phyloP scores from a whole-genome alignment of 805 yeast species.

The Barnettozyma sucrosica region DNA sequence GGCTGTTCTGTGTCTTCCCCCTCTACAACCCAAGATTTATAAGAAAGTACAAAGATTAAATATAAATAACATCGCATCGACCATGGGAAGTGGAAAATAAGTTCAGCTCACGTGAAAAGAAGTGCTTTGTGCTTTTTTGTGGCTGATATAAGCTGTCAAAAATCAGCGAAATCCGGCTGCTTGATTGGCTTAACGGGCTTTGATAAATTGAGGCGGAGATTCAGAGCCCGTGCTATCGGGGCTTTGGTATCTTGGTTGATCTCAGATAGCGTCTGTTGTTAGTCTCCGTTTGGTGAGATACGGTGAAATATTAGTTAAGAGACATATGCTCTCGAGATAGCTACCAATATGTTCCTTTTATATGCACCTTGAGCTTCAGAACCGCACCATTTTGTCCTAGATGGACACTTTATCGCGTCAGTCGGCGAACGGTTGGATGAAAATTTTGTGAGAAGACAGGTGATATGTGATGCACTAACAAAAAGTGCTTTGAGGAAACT shows the following conservation, averaged over 20 bases:
- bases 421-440: background rate
- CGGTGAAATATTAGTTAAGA: background rate
- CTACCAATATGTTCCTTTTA: background rate
- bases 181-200: constrained; percentile 2
- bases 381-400: no score
- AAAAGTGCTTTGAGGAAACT: background rate
- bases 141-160: background rate
- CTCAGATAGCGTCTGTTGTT: background rate
- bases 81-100: background rate
- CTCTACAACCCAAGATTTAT: background rate
- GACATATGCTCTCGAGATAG: background rate
- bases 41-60: background rate
- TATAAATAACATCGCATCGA: background rate
- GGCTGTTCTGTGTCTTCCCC: constrained; percentile 1
- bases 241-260: background rate
- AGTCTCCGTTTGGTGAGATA: background rate
- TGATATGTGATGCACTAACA: constrained; percentile 1
- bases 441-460: background rate
- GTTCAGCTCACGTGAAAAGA: constrained; percentile 7
- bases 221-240: constrained; percentile 4
- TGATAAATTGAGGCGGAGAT: background rate
- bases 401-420: background rate
- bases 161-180: background rate
- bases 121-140: background rate
- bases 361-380: background rate